Base-by-base conservation (phyloP, 1,139 yeast species). In the Hyphopichia khmerensis region DNA sequence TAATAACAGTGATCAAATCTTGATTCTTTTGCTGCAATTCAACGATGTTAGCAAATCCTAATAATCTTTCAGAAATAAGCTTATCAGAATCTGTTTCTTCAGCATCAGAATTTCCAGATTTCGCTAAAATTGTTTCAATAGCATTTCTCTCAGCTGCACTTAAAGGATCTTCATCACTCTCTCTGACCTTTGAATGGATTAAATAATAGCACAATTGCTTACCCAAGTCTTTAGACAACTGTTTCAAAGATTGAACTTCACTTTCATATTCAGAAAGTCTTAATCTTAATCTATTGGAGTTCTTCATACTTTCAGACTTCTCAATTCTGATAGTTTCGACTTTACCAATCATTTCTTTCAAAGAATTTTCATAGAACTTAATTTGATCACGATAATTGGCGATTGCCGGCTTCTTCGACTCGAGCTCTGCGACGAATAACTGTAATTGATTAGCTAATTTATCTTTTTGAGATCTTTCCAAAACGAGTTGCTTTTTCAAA, bases 11-110 rank as follows among this genome's bases (percentile, higher is more conserved):
- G 26, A 90, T 64, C 33, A 91, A 71, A 42, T 87, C 86, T 50
- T 83, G 81, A 58, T 93, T 93, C 60, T 82, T 85, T 45, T 76
- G 69, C 55, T 88, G 87, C 42, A 91, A 69, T 42, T 87, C 96
- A 21, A 76, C 67, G 15, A 87, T 75, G 53, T 76, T 77, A 40
- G 74, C 75, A 64, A 91, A 93, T 8, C 80, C 75, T 1, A 89
- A 83, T 38, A 93, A 68, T 45, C 96, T 75, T 42, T 85, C 84
- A 3, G 90, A 74, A 14, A 93, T 87, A 35, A 89, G 61, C 36
- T 59, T 62, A 52, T 87, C 95, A 1, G 95, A 82, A 55, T 87
- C 96, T 2, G 84, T 72, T 45, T 74, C 80, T 26, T 63, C 57
- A 15, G 53, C 55, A 11, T 43, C 48, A 29, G 58, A 57, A 46